A percentile compares a stretch with the other conserved stretches of the same genome.
Conservation (phyloP, 371 early-diverging fungal species). For the Mortierella sp. region DNA sequence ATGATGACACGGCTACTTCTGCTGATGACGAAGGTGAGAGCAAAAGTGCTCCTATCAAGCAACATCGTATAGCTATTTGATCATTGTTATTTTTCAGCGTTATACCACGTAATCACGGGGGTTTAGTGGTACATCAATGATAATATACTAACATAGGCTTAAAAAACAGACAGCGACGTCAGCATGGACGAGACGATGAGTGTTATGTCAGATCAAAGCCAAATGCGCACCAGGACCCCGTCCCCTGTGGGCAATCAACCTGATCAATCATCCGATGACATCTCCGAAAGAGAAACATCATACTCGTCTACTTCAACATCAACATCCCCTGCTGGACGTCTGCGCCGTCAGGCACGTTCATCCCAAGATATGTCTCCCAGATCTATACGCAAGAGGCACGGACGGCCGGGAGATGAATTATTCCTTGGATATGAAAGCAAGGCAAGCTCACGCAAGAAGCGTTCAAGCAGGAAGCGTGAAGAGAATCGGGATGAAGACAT, state of each 20-base stretch:
- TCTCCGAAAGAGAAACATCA: conserved; percentile 38
- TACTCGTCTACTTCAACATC: conserved; percentile 27
- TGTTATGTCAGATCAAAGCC: conserved; percentile 28
- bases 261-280: conserved; percentile 31
- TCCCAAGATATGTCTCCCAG: conserved; percentile 22
- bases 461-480: neutral
- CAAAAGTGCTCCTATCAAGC: neutral
- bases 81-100: too few relatives aligned
- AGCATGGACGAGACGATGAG: conserved; percentile 52
- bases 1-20: conserved; percentile 9
- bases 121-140: neutral
- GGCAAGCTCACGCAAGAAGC: neutral
- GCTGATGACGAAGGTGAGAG: conserved; percentile 18
- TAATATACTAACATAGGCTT: neutral
- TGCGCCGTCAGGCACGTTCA: conserved; percentile 2
- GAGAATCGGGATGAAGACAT: conserved; percentile 32
- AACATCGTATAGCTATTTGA: too few relatives aligned
- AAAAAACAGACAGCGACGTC: conserved; percentile 30
- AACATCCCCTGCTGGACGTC: conserved; percentile 16
- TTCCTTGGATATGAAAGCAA: conserved; percentile 27
- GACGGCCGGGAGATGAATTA: conserved; percentile 44
- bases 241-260: conserved; percentile 28
- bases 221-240: conserved; percentile 25
- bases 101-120: too few relatives aligned
- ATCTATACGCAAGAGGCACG: conserved; percentile 22